These are phyloP conservation scores for Wickerhamomyces bisporus DNA, from an alignment of 805 yeast species.

Conservation along the genomic window DNA sequence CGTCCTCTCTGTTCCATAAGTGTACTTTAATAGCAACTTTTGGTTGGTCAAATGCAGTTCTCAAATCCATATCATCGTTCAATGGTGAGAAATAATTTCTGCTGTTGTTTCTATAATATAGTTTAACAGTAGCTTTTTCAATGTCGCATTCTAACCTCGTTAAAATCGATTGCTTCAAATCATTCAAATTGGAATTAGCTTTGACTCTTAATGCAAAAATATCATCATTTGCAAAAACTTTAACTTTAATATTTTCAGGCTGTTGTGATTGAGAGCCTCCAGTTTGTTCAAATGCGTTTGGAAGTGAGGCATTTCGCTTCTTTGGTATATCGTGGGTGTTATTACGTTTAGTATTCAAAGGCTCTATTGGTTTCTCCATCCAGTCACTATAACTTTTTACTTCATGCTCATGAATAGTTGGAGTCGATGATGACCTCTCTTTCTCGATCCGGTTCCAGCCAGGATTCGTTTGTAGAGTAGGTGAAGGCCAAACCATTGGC, in stretches of 20 bases:
- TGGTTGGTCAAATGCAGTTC: slow-evolving; percentile 10
- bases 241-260: slow-evolving; percentile 17
- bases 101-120: slow-evolving; percentile 14
- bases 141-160: slow-evolving; percentile 21
- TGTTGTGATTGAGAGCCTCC: too few relatives aligned
- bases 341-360: slow-evolving; percentile 5
- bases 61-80: slow-evolving; percentile 16
- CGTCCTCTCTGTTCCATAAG: slow-evolving; percentile 4
- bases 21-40: slow-evolving; percentile 13
- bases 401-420: not conserved
- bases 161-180: slow-evolving; percentile 15
- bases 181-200: slow-evolving; percentile 2
- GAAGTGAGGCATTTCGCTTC: slow-evolving; percentile 5
- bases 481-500: slow-evolving; percentile 22
- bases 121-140: slow-evolving; percentile 6
- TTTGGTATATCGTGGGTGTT: slow-evolving; percentile 1
- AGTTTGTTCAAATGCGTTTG: not conserved
- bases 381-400: slow-evolving; percentile 6
- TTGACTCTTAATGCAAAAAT: slow-evolving; percentile 22
- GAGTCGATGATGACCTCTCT: slow-evolving; percentile 3
- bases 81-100: slow-evolving; percentile 17
- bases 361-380: slow-evolving; percentile 11
- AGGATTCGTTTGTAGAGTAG: slow-evolving; percentile 7
- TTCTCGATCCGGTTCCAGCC: not conserved
- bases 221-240: slow-evolving; percentile 19